Percentiles rank a stretch among this genome's conserved stretches.
These are phyloP conservation scores for Exophiala bonariae DNA, from an alignment of 2,329 filamentous ascomycete species.

Conservation along the genomic window DNA sequence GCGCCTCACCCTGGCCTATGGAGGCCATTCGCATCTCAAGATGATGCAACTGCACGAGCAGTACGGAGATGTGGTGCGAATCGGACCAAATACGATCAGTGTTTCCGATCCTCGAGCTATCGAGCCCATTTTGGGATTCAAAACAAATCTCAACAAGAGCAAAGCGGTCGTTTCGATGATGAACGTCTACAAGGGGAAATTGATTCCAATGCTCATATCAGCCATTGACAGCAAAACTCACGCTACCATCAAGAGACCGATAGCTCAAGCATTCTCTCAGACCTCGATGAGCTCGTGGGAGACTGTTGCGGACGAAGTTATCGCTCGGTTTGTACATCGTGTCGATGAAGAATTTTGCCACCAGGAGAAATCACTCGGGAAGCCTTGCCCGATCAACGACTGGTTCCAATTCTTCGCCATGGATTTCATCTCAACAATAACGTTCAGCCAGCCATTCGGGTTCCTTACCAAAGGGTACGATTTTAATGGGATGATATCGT, in stretches of 20 bases:
- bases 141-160: slow-evolving; percentile 4
- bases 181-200: slow-evolving; percentile 55
- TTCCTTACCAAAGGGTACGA: slow-evolving; percentile 32
- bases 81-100: slow-evolving; percentile 30
- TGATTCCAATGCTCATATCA: slow-evolving; percentile 72
- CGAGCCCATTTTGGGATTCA: slow-evolving; percentile 21
- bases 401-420: slow-evolving; percentile 40
- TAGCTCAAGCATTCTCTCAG: slow-evolving; percentile 65
- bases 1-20: slow-evolving; percentile 25
- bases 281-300: neutral
- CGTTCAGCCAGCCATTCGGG: slow-evolving; percentile 33
- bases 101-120: slow-evolving; percentile 26
- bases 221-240: slow-evolving; percentile 73
- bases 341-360: neutral
- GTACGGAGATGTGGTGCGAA: slow-evolving; percentile 27
- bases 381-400: neutral
- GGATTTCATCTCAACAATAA: slow-evolving; percentile 32
- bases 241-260: slow-evolving; percentile 68
- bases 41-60: slow-evolving; percentile 15
- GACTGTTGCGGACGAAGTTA: neutral
- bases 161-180: neutral
- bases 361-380: neutral
- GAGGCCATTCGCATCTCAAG: slow-evolving; percentile 16
- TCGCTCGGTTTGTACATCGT: neutral
- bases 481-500: slow-evolving; percentile 32